A percentile compares a stretch with the other conserved stretches of the same genome.
Evolutionary conservation across 2,329 filamentous ascomycete genomes (phyloP).

Genomic region (Phyllosticta ampelicida): DNA sequence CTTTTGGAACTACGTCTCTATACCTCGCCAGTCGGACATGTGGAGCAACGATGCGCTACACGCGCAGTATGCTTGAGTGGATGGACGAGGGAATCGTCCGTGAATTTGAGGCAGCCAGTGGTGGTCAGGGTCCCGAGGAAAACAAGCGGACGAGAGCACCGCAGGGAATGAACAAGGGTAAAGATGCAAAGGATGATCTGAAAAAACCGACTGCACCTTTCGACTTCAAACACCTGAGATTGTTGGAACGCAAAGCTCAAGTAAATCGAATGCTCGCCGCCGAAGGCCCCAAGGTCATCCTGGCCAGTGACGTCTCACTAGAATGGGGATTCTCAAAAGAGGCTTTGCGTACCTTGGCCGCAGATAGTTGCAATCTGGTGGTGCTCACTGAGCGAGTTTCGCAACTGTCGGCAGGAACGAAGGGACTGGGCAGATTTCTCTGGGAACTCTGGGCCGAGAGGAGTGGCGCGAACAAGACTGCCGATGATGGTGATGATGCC

Average conservation of each 20-base stretch:
- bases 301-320: conserved; percentile 80
- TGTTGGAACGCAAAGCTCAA: conserved; percentile 73
- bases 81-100: conserved; percentile 94
- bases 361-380: conserved; percentile 70
- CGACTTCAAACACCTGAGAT: conserved; percentile 74
- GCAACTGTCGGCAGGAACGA: conserved; percentile 23
- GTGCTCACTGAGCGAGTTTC: conserved; percentile 70
- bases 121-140: conserved; percentile 21
- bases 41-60: conserved; percentile 79
- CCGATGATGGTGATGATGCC: conserved; percentile 44
- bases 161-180: conserved; percentile 27
- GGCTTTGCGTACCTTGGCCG: conserved; percentile 61
- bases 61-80: conserved; percentile 95
- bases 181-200: conserved; percentile 29
- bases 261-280: conserved; percentile 57
- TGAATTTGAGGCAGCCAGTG: conserved; percentile 65
- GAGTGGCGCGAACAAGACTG: conserved; percentile 16
- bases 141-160: conserved; percentile 24
- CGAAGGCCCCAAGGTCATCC: conserved; percentile 57
- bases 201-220: conserved; percentile 60
- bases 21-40: conserved; percentile 82
- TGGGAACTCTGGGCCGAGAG: conserved; percentile 48
- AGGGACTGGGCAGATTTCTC: conserved; percentile 55
- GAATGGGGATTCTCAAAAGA: conserved; percentile 94
- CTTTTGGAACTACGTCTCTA: conserved; percentile 39